Percentiles rank a stretch among this genome's conserved stretches.
Conservation (phyloP, 768 basidiomycete species). For the Lepiota venenata region DNA sequence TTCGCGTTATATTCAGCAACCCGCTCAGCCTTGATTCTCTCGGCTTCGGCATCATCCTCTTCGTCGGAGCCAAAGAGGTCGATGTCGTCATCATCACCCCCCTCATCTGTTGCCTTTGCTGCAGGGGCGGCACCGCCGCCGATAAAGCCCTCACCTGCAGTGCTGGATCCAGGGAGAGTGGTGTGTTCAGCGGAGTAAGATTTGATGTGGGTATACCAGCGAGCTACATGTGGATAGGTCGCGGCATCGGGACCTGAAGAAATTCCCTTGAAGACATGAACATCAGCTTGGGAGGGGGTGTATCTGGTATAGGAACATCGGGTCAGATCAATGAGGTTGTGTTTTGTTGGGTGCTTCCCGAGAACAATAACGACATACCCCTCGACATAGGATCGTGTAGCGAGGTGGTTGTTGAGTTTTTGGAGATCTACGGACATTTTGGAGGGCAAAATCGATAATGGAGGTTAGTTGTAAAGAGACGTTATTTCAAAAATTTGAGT, state of each 20-base stretch:
- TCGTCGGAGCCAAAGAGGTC: constrained; percentile 90
- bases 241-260: constrained; percentile 60
- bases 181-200: constrained; percentile 79
- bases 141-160: constrained; percentile 71
- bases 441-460: constrained; percentile 12
- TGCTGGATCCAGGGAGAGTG: constrained; percentile 82
- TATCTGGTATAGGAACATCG: constrained; percentile 49
- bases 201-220: constrained; percentile 95
- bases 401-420: constrained; percentile 84
- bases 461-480: constrained; percentile 20
- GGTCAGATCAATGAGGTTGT: constrained; percentile 7
- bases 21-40: constrained; percentile 87
- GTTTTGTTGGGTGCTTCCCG: neutral
- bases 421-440: constrained; percentile 66
- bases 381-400: constrained; percentile 84
- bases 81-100: constrained; percentile 71
- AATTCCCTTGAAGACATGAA: constrained; percentile 85
- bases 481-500: constrained; percentile 11
- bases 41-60: constrained; percentile 81
- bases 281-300: constrained; percentile 92
- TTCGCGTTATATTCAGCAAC: constrained; percentile 90
- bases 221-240: constrained; percentile 66
- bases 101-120: constrained; percentile 37
- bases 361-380: constrained; percentile 56
- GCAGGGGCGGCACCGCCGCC: constrained; percentile 44